Percentiles rank a stretch among this genome's conserved stretches.
Conservation (phyloP, 2,329 filamentous ascomycete species). For the Neocatenulostroma microsporum region DNA sequence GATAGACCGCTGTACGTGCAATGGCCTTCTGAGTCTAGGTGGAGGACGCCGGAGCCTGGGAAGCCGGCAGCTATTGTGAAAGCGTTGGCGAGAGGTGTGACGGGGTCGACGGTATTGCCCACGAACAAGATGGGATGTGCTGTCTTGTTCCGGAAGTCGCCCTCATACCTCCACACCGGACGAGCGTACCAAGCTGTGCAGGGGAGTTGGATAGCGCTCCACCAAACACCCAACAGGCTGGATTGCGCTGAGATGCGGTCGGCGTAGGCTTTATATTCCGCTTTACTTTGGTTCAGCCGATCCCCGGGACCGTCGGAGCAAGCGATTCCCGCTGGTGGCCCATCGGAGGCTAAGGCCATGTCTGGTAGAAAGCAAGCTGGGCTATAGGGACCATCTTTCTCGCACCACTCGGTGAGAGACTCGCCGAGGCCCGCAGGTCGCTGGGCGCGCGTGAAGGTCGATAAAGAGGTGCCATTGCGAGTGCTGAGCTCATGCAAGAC, state of each 20-base stretch:
- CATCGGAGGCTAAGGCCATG: slow-evolving; percentile 2
- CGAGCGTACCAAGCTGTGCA: slow-evolving; percentile 26
- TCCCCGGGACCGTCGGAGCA: slow-evolving; percentile 32
- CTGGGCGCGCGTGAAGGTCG: slow-evolving; percentile 37
- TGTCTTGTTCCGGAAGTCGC: slow-evolving; percentile 32
- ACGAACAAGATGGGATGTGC: slow-evolving; percentile 51
- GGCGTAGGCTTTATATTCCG: slow-evolving; percentile 12
- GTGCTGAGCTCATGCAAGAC: slow-evolving; percentile 27
- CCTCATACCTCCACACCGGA: slow-evolving; percentile 15
- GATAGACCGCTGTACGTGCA: slow-evolving; percentile 27
- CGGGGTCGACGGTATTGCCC: slow-evolving; percentile 51
- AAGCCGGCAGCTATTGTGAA: slow-evolving; percentile 38
- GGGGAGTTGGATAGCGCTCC: slow-evolving; percentile 29
- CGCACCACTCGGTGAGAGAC: slow-evolving; percentile 16
- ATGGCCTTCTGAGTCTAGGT: slow-evolving; percentile 35
- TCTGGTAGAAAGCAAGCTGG: slow-evolving; percentile 10
- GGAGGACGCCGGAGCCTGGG: slow-evolving; percentile 34
- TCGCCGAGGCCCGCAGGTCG: slow-evolving; percentile 13
- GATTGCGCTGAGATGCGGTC: slow-evolving; percentile 24
- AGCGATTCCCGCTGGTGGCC: slow-evolving; percentile 24
- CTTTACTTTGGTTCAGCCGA: slow-evolving; percentile 19
- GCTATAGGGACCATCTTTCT: slow-evolving; percentile 24
- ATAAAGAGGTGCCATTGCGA: slow-evolving; percentile 21
- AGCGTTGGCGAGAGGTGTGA: slow-evolving; percentile 48
- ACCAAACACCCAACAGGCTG: slow-evolving; percentile 28